A percentile compares a stretch with the other conserved stretches of the same genome.
These are phyloP conservation scores for Naegleria gruberi DNA, from an alignment of 208 protist genomes.

Conservation along the genomic window DNA sequence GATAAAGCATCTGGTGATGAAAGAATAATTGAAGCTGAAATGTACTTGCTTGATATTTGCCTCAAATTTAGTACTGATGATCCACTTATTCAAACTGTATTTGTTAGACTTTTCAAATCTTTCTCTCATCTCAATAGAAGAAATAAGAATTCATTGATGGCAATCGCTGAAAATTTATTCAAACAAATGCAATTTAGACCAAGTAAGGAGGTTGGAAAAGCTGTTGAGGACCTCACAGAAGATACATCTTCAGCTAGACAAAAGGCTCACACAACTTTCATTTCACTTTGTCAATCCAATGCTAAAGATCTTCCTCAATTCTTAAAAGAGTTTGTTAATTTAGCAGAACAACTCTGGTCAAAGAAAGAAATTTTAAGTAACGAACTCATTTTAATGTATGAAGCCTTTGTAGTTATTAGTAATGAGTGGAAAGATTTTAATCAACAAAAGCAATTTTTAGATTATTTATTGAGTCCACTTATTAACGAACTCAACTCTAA, in stretches of 20 bases:
- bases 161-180: not conserved
- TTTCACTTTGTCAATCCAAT: not conserved
- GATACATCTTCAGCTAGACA: not conserved
- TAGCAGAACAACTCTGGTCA: not conserved
- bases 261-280: not conserved
- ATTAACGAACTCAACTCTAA: not conserved
- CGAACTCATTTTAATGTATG: not conserved
- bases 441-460: not conserved
- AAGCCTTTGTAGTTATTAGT: slow-evolving; percentile 3
- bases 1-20: not conserved
- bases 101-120: not conserved
- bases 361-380: not conserved
- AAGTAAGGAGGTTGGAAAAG: not conserved
- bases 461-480: not conserved
- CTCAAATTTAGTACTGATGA: not conserved
- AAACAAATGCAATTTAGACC: not conserved
- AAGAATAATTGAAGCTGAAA: not conserved
- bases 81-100: slow-evolving; percentile 3
- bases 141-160: not conserved
- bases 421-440: not conserved
- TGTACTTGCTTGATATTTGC: not conserved
- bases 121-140: not conserved
- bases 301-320: not conserved
- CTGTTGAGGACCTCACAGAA: not conserved
- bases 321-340: not conserved